Evolutionary conservation across 2,329 filamentous ascomycete genomes (phyloP).

Genomic region (Huntiella moniliformis): DNA sequence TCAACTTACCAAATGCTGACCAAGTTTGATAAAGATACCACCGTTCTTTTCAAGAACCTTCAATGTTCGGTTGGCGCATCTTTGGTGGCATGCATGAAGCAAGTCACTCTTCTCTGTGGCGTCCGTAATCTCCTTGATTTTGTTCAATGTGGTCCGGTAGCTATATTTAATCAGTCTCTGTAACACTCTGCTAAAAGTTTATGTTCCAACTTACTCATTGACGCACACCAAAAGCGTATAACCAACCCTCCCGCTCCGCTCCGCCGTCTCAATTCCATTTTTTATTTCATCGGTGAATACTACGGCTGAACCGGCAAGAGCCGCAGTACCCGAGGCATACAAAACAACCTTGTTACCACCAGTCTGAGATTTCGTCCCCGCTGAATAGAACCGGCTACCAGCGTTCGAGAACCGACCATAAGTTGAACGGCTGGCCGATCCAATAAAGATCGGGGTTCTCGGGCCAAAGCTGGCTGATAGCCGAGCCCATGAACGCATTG

Average conservation of each 20-base stretch:
- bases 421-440: neutral
- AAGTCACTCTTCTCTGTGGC: constrained; percentile 45
- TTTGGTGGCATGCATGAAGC: constrained; percentile 70
- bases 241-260: constrained; percentile 63
- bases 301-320: constrained; percentile 27
- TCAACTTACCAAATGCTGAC: constrained; percentile 58
- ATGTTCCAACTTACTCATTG: constrained; percentile 46
- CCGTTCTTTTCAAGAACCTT: constrained; percentile 85
- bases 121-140: constrained; percentile 41
- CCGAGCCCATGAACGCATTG: constrained; percentile 9
- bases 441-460: neutral
- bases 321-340: constrained; percentile 33
- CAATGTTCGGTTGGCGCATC: constrained; percentile 77
- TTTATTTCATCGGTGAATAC: constrained; percentile 52
- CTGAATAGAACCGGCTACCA: constrained; percentile 6
- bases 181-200: neutral
- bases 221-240: constrained; percentile 62
- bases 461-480: constrained; percentile 3
- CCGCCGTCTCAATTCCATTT: constrained; percentile 54
- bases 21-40: constrained; percentile 95
- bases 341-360: constrained; percentile 19
- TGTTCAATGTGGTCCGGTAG: constrained; percentile 71
- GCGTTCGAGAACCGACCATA: neutral
- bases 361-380: neutral
- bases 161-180: constrained; percentile 25